These are phyloP conservation scores for Vicia faba DNA, from an alignment of 306 rosid genomes.

Conservation along the genomic window DNA sequence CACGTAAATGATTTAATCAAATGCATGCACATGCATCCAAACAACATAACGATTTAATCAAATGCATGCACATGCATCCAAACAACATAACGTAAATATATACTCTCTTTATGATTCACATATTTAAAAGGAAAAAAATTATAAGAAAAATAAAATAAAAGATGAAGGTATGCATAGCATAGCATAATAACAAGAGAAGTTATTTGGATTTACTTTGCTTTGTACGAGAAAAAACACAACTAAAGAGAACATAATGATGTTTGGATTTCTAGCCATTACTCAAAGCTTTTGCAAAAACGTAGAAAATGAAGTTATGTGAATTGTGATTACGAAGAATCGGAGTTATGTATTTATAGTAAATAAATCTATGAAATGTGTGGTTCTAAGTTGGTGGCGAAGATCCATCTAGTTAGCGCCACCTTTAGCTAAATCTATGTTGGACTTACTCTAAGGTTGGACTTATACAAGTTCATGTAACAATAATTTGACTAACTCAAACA, in stretches of 20 bases:
- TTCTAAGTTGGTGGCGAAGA: background rate
- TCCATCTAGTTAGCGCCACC: background rate
- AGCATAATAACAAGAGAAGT: background rate
- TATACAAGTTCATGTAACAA: background rate
- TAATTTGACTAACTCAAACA: background rate
- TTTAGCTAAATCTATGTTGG: background rate
- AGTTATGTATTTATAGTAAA: constrained; percentile 31
- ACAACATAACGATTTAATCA: background rate
- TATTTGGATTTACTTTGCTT: constrained; percentile 48
- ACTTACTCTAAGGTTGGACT: background rate
- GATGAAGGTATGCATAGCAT: background rate
- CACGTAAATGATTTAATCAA: constrained; percentile 2
- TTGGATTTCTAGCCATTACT: constrained; percentile 43
- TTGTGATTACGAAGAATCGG: background rate
- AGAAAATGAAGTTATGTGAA: background rate
- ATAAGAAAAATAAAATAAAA: background rate
- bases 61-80: background rate
- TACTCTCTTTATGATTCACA: background rate
- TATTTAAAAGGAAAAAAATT: background rate
- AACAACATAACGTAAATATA: background rate
- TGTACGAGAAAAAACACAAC: constrained; percentile 37
- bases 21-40: background rate
- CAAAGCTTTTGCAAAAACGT: background rate
- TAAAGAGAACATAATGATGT: constrained; percentile 13
- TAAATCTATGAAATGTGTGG: constrained; percentile 10